Base-by-base conservation (phyloP, 768 basidiomycete genomes). In the Tremella mesenterica region DNA sequence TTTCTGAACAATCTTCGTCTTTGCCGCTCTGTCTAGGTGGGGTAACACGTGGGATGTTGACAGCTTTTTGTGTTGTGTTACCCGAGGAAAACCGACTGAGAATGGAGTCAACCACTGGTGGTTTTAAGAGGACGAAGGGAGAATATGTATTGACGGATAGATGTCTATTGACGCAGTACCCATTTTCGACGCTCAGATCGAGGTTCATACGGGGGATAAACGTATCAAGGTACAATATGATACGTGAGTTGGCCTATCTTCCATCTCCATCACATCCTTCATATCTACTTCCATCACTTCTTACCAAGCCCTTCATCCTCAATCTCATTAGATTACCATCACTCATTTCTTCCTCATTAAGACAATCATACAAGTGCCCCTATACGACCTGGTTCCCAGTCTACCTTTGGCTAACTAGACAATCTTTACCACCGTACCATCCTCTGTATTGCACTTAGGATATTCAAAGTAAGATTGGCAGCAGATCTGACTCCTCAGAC, bases 171-270 rank as follows among this genome's bases (percentile, higher is more conserved):
- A 66, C 43, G 52, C 61, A 23, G 70, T 73, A 1, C 57, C 58
- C 5, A 39, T 59, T 10, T 73, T 73, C 52, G 70, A 73, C 41
- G 70, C 70, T 18, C 59, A 61, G 33, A 60, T 73, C 55, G 72
- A 73, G 58, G 61, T 73, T 4, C 56, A 60, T 48, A 67, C 64
- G 7, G 59, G 59, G 12, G 61, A 61, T 25, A 60, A 63, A 54
- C 36, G 61, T 27, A 34, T 69, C 31, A 64, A 61, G 52, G 18
- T 71, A 14, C 29, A 21, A 13, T 57, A 58, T 47, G 57, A 64
- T 34, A 48, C 59, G 64, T 62, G 50, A 46, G 58, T 63, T 59
- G 29, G 60, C 64, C 23, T 3, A 10, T 27, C 33, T 27, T 33
- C 29, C 23, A 26, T 48, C 3, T 21, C 4, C 1, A 12, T 51